Evolutionary conservation across 208 protist genomes (phyloP).

Genomic region (Trypanosoma mega): DNA sequence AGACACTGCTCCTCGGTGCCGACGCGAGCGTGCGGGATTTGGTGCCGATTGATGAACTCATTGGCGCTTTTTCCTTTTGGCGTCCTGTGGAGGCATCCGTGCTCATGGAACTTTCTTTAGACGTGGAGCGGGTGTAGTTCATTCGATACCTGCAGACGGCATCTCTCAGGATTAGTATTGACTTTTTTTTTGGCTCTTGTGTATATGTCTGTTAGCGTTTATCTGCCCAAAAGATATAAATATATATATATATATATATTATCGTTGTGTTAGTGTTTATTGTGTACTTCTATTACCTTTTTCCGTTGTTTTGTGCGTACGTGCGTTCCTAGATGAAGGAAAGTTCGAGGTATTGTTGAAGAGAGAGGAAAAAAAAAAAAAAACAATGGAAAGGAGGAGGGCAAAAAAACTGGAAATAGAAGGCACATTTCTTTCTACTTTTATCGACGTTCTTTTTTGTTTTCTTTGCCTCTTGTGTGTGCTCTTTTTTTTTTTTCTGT

Average conservation of each 20-base stretch:
- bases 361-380: slow-evolving; percentile 17
- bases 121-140: slow-evolving; percentile 6
- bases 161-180: too few species aligned
- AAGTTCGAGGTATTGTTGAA: too few species aligned
- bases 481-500: slow-evolving; percentile 20
- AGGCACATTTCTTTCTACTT: neutral
- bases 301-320: too few species aligned
- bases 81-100: slow-evolving; percentile 9
- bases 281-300: slow-evolving; percentile 5
- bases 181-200: too few species aligned
- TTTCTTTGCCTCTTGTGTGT: neutral
- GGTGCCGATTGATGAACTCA: slow-evolving; percentile 7
- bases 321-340: too few species aligned
- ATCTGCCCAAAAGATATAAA: too few species aligned
- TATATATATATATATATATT: too few species aligned
- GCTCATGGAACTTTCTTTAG: slow-evolving; percentile 15
- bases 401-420: neutral
- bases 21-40: slow-evolving; percentile 1
- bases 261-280: slow-evolving; percentile 6
- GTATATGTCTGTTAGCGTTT: too few species aligned
- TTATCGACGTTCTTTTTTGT: slow-evolving; percentile 10
- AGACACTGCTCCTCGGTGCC: slow-evolving; percentile 16
- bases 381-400: neutral
- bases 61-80: slow-evolving; percentile 21
- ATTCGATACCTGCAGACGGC: too few species aligned